Conservation (phyloP, 768 basidiomycete genomes). For the Suillus lakei region DNA sequence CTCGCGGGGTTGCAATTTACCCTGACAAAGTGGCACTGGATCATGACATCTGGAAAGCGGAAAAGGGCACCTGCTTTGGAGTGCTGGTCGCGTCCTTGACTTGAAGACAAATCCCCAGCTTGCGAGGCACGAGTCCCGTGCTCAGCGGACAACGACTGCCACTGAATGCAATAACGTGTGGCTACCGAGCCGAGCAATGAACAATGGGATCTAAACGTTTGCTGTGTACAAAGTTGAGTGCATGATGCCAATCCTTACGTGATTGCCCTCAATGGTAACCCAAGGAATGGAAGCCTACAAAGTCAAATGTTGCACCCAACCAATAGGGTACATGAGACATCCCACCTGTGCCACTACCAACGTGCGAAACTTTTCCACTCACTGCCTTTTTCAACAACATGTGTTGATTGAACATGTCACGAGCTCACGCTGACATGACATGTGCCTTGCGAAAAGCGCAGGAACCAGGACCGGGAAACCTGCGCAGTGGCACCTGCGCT, state of each 20-base stretch:
- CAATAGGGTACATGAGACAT: background rate
- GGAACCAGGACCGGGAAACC: background rate
- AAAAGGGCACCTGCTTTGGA: slow-evolving; percentile 2
- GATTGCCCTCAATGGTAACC: background rate
- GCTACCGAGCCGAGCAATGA: background rate
- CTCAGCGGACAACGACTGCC: background rate
- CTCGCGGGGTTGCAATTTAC: slow-evolving; percentile 5
- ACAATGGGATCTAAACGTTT: background rate
- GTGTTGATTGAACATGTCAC: background rate
- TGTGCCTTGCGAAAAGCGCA: background rate
- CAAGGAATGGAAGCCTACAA: background rate
- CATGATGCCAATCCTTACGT: slow-evolving; percentile 6
- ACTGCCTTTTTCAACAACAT: background rate
- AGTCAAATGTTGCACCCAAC: background rate
- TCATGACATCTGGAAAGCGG: background rate
- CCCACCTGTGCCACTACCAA: background rate
- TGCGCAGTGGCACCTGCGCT: background rate
- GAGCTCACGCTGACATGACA: background rate
- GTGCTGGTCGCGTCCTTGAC: background rate
- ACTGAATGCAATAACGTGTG: background rate
- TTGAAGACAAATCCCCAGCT: background rate
- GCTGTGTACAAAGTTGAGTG: slow-evolving; percentile 1
- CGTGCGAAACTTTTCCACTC: background rate
- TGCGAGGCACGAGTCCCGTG: background rate
- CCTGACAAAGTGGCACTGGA: background rate